A percentile compares a stretch with the other conserved stretches of the same genome.
Evolutionary conservation across 805 yeast species (phyloP).

Genomic region (Candida golubevii): DNA sequence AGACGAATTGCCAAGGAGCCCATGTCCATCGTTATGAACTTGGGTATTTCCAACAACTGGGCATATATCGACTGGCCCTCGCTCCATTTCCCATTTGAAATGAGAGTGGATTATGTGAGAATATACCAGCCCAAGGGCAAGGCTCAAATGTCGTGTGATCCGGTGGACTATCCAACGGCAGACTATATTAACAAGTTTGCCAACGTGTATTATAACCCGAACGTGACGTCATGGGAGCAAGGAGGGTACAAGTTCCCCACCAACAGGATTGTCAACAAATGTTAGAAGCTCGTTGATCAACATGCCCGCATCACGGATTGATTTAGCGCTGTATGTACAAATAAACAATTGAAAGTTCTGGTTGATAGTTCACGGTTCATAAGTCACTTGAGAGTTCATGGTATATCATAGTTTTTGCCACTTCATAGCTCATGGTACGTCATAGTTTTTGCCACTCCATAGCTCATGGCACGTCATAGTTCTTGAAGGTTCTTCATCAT

Average conservation of each 20-base stretch:
- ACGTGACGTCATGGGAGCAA: constrained; percentile 33
- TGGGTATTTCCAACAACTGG: constrained; percentile 41
- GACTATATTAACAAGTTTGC: constrained; percentile 32
- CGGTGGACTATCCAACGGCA: constrained; percentile 32
- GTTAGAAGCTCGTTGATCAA: constrained; percentile 1
- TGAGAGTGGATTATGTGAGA: constrained; percentile 38
- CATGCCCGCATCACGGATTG: too few relatives aligned
- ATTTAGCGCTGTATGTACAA: too few relatives aligned
- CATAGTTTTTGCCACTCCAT: too few relatives aligned
- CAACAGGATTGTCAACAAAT: constrained; percentile 28
- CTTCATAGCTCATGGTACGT: too few relatives aligned
- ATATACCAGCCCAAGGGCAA: constrained; percentile 35
- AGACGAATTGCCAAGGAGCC: constrained; percentile 36
- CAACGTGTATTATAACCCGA: constrained; percentile 31
- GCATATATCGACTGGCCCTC: constrained; percentile 34
- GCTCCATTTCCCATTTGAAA: constrained; percentile 31
- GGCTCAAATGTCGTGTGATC: constrained; percentile 34
- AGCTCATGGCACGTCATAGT: too few relatives aligned
- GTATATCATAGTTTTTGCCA: too few relatives aligned
- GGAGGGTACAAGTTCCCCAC: constrained; percentile 56
- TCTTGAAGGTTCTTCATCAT: too few relatives aligned
- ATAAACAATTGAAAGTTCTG: too few relatives aligned
- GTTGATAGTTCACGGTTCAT: too few relatives aligned
- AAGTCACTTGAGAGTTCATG: too few relatives aligned
- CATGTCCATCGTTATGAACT: constrained; percentile 35